Percentiles rank a stretch among this genome's conserved stretches.
phyloP scores from a whole-genome alignment of 164 flowering plant species.

The Chimonanthus praecox region DNA sequence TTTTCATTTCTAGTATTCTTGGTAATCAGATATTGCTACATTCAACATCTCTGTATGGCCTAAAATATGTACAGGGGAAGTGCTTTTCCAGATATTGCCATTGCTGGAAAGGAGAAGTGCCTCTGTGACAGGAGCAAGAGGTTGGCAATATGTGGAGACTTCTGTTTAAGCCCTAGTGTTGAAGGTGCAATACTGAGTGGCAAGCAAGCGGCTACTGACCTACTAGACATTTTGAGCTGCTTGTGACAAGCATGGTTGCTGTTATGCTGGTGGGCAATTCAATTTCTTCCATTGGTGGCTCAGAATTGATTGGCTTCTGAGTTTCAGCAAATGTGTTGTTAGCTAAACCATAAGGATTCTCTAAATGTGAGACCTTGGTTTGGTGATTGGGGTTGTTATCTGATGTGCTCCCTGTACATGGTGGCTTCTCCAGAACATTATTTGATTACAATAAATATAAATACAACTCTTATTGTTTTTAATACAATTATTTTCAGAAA shows the following conservation, averaged over 20 bases:
- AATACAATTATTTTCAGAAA: no score
- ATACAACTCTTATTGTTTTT: no score
- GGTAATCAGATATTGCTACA: background rate
- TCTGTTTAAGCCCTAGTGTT: conserved; percentile 72
- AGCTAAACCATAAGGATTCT: no score
- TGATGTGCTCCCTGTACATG: no score
- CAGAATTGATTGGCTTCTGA: no score
- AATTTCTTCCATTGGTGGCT: no score
- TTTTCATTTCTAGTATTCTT: background rate
- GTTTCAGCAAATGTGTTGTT: no score
- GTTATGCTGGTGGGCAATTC: background rate
- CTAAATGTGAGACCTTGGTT: no score
- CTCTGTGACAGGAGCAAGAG: conserved; percentile 50
- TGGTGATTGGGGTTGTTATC: no score
- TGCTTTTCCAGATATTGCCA: conserved; percentile 62
- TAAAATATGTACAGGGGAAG: conserved; percentile 50
- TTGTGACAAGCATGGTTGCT: conserved; percentile 1
- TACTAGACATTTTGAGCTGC: conserved; percentile 18
- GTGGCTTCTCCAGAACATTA: no score
- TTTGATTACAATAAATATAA: no score
- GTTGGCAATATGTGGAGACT: conserved; percentile 79
- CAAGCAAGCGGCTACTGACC: conserved; percentile 57
- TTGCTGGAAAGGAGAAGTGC: conserved; percentile 67
- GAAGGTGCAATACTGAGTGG: conserved; percentile 84
- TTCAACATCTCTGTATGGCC: background rate